Conservation (phyloP, 2,329 filamentous ascomycete genomes). For the Ilyonectria robusta region DNA sequence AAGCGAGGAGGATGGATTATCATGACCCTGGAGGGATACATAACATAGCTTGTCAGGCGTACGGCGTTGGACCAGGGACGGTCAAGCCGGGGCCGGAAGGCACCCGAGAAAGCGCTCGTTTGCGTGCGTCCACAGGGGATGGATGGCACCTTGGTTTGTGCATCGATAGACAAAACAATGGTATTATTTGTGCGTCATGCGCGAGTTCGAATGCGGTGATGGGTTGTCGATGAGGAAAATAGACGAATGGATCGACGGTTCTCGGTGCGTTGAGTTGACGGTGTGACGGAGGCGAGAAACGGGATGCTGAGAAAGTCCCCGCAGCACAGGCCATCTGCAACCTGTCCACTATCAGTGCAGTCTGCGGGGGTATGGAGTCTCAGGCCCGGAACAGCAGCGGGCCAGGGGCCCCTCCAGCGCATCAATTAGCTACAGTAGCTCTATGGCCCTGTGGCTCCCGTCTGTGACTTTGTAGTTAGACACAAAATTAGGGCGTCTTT, state of each 20-base stretch:
- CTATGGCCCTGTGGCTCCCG: too few species aligned
- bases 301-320: neutral
- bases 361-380: conserved; percentile 16
- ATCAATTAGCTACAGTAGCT: neutral
- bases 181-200: neutral
- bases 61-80: conserved; percentile 21
- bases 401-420: neutral
- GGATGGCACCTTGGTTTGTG: conserved; percentile 1
- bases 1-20: neutral
- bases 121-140: neutral
- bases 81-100: conserved; percentile 1
- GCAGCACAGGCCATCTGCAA: neutral
- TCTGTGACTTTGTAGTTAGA: neutral
- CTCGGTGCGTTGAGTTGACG: neutral
- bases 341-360: neutral
- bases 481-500: neutral
- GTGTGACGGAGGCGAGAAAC: neutral
- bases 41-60: conserved; percentile 29
- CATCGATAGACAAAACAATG: conserved; percentile 16
- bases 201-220: neutral
- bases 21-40: conserved; percentile 18
- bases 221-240: neutral
- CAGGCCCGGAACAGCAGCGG: neutral
- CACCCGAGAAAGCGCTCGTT: neutral
- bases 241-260: neutral